phyloP scores from a whole-genome alignment of 495 filamentous ascomycete genomes.

The Podospora didyma region DNA sequence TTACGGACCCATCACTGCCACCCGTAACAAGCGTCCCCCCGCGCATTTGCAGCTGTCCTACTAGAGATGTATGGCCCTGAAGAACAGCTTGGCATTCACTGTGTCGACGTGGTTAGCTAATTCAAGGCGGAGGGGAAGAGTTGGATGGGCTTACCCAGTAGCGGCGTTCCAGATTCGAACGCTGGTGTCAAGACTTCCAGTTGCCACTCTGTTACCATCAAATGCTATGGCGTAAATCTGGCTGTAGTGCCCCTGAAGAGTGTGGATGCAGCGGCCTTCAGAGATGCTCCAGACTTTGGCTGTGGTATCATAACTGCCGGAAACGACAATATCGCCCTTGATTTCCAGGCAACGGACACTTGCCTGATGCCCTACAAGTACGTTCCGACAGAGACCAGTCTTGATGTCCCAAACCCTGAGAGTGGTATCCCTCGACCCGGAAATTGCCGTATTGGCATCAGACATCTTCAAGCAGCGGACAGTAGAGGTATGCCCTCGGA shows the following conservation, averaged over 20 bases:
- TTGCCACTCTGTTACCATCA: constrained; percentile 89
- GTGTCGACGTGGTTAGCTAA: constrained; percentile 4
- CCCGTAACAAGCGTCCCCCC: constrained; percentile 92
- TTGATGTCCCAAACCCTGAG: constrained; percentile 91
- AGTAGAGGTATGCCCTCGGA: constrained; percentile 93
- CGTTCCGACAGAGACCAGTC: constrained; percentile 80
- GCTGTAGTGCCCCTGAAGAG: constrained; percentile 92
- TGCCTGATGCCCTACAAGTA: constrained; percentile 93
- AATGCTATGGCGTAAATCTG: constrained; percentile 99
- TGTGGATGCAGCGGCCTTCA: constrained; percentile 84
- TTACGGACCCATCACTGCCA: constrained; percentile 90
- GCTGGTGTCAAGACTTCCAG: constrained; percentile 93
- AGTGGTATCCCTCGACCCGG: constrained; percentile 91
- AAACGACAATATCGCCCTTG: constrained; percentile 91
- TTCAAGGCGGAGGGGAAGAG: not conserved
- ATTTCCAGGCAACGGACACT: constrained; percentile 95
- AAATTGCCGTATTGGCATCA: constrained; percentile 86
- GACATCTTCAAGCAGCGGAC: constrained; percentile 98
- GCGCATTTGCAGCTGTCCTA: constrained; percentile 95
- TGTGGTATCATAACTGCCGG: constrained; percentile 94
- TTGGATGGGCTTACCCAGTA: constrained; percentile 62
- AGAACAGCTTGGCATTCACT: constrained; percentile 85
- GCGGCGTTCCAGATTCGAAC: constrained; percentile 95
- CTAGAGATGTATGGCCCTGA: constrained; percentile 93
- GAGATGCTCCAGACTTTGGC: constrained; percentile 97